phyloP scores from a whole-genome alignment of 768 basidiomycete species.

The Tylopilus sp. region DNA sequence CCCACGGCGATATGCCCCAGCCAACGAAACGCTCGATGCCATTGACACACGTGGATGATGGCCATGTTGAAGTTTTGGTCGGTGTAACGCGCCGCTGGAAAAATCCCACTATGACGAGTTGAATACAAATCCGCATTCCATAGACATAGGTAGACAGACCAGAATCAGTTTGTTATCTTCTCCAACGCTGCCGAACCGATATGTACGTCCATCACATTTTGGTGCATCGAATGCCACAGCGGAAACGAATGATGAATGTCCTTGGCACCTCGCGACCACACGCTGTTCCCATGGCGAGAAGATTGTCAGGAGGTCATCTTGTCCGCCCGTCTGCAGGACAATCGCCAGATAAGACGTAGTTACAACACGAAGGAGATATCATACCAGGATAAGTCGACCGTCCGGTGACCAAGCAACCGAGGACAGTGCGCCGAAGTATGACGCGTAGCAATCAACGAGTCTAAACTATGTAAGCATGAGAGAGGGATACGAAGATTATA shows the following conservation, averaged over 20 bases:
- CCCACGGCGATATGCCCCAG: slow-evolving; percentile 60
- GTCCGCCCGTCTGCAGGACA: slow-evolving; percentile 76
- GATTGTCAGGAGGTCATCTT: slow-evolving; percentile 94
- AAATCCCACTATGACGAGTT: slow-evolving; percentile 78
- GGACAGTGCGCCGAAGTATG: slow-evolving; percentile 91
- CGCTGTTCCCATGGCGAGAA: slow-evolving; percentile 94
- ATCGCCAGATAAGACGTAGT: not conserved
- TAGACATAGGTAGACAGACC: slow-evolving; percentile 45
- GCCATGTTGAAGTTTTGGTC: slow-evolving; percentile 72
- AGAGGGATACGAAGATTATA: not conserved
- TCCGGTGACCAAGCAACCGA: slow-evolving; percentile 96
- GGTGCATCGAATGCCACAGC: slow-evolving; percentile 87
- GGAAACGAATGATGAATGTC: slow-evolving; percentile 93
- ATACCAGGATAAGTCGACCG: slow-evolving; percentile 84
- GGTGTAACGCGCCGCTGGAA: slow-evolving; percentile 84
- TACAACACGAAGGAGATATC: not conserved
- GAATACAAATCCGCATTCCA: not conserved
- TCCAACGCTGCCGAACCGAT: slow-evolving; percentile 93
- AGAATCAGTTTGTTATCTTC: slow-evolving; percentile 95
- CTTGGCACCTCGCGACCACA: slow-evolving; percentile 93
- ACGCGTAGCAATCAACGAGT: slow-evolving; percentile 89
- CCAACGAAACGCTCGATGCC: slow-evolving; percentile 75
- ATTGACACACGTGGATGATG: slow-evolving; percentile 75
- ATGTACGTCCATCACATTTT: slow-evolving; percentile 83
- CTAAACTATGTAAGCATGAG: slow-evolving; percentile 39